phyloP scores from a whole-genome alignment of 805 yeast species.

The Suhomyces prunicola region DNA sequence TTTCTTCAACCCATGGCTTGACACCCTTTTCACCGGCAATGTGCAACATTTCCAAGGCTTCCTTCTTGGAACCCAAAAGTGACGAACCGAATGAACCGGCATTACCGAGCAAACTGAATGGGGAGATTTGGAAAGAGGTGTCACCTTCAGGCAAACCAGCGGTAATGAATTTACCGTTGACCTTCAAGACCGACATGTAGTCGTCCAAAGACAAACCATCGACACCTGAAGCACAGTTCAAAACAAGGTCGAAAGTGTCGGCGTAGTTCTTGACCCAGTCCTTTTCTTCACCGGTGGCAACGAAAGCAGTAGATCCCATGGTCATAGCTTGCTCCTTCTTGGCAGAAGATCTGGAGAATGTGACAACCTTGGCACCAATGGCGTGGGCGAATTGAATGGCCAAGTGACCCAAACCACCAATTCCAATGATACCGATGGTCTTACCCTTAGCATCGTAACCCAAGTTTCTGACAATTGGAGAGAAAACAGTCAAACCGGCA shows the following conservation, averaged over 20 bases:
- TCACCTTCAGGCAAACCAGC: slow-evolving; percentile 62
- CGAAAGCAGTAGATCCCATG: slow-evolving; percentile 52
- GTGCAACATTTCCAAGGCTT: slow-evolving; percentile 63
- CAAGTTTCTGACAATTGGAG: slow-evolving; percentile 54
- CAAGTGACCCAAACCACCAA: slow-evolving; percentile 59
- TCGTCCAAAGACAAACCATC: slow-evolving; percentile 47
- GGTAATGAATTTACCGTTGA: slow-evolving; percentile 56
- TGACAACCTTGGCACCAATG: slow-evolving; percentile 57
- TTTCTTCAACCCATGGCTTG: slow-evolving; percentile 60
- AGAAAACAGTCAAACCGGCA: slow-evolving; percentile 72
- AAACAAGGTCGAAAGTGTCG: slow-evolving; percentile 47
- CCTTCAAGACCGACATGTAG: slow-evolving; percentile 50
- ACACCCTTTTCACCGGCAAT: slow-evolving; percentile 58
- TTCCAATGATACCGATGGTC: slow-evolving; percentile 52
- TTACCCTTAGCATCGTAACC: slow-evolving; percentile 42
- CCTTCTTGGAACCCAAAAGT: slow-evolving; percentile 57
- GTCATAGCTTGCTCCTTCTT: slow-evolving; percentile 48
- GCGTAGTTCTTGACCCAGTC: slow-evolving; percentile 36
- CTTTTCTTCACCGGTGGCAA: slow-evolving; percentile 52
- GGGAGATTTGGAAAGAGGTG: slow-evolving; percentile 44
- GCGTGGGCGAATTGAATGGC: slow-evolving; percentile 57
- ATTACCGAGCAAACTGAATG: slow-evolving; percentile 48
- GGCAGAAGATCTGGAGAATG: slow-evolving; percentile 48
- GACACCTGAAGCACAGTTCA: slow-evolving; percentile 53
- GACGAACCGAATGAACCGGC: slow-evolving; percentile 59